Percentiles rank a stretch among this genome's conserved stretches.
These are phyloP conservation scores for Fusarium humuli DNA, from an alignment of 2,329 filamentous ascomycete species.

Conservation along the genomic window DNA sequence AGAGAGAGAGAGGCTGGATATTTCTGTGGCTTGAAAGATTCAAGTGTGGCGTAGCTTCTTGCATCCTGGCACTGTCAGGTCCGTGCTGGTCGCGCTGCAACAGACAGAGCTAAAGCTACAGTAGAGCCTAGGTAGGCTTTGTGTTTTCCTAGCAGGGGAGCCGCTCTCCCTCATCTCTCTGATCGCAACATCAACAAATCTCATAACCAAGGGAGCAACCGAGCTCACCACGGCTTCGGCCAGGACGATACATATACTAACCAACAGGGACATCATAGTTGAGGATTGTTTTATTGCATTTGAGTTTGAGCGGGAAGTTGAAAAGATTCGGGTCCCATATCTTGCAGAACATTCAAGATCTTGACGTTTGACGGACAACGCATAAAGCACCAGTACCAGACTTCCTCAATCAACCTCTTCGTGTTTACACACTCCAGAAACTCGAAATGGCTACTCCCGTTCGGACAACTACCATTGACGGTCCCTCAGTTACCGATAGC, in stretches of 20 bases:
- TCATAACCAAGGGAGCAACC: constrained; percentile 46
- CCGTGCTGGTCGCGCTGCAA: constrained; percentile 41
- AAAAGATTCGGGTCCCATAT: background rate
- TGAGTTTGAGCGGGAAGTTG: background rate
- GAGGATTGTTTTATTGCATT: background rate
- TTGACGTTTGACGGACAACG: constrained; percentile 10
- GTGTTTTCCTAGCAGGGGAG: constrained; percentile 41
- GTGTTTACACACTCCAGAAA: background rate
- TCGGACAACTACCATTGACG: constrained; percentile 57
- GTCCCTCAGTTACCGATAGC: constrained; percentile 59
- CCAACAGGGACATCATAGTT: constrained; percentile 29
- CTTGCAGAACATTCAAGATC: constrained; percentile 12
- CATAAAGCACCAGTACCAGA: background rate
- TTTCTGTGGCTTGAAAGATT: constrained; percentile 26
- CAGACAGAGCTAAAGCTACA: constrained; percentile 37
- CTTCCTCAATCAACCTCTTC: background rate
- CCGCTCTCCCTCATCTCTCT: constrained; percentile 31
- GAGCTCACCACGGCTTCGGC: constrained; percentile 50
- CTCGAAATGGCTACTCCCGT: constrained; percentile 49
- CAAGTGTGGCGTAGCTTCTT: constrained; percentile 20
- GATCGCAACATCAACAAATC: constrained; percentile 50
- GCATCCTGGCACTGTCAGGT: constrained; percentile 8
- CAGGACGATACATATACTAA: constrained; percentile 49
- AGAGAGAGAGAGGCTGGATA: background rate
- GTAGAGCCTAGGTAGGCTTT: constrained; percentile 6